Percentiles rank a stretch among this genome's conserved stretches.
Conservation (phyloP, 768 basidiomycete genomes). For the Phallus indusiatus region DNA sequence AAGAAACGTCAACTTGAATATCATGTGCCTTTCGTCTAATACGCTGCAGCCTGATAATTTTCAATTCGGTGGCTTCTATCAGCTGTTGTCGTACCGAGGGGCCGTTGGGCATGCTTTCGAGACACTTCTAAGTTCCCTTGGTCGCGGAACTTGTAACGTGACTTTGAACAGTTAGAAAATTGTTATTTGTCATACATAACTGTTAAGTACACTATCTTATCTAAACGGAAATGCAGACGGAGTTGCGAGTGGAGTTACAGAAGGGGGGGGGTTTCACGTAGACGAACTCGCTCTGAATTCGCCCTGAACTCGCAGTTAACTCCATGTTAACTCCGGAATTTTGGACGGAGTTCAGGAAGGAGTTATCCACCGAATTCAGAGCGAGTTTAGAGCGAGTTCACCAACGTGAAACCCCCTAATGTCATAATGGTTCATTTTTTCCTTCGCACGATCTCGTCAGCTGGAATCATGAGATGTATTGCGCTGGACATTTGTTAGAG, state of each 20-base stretch:
- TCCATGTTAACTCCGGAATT: neutral
- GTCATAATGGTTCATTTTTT: neutral
- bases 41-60: neutral
- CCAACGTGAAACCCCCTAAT: neutral
- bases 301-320: neutral
- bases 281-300: neutral
- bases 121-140: neutral
- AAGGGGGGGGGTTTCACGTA: neutral
- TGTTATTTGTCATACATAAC: neutral
- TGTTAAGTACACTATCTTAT: neutral
- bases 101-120: neutral
- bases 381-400: neutral
- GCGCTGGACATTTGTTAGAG: slow-evolving; percentile 17
- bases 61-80: neutral
- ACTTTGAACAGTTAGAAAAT: neutral
- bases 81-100: neutral
- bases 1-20: neutral
- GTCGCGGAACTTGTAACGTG: neutral
- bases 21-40: neutral
- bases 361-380: neutral
- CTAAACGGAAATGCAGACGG: neutral
- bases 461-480: slow-evolving; percentile 17
- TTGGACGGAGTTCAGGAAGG: neutral
- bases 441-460: neutral
- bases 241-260: neutral